Evolutionary conservation across 306 rosid species (phyloP), one percentile per base, ranked within the genome.

Genomic region (Fragaria vesca): DNA sequence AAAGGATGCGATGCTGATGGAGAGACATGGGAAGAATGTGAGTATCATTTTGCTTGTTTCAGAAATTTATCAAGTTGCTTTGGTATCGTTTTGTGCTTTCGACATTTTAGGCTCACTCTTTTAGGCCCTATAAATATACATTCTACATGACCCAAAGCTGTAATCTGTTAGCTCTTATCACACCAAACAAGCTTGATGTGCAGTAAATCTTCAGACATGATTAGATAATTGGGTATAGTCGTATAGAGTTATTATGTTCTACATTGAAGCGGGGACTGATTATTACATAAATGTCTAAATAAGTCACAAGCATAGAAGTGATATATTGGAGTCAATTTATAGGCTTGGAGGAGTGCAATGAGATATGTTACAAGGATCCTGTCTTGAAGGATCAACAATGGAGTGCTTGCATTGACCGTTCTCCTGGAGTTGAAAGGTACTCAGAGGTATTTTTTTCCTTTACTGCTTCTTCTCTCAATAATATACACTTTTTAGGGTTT

Each of bases 341-440:
- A 85, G 98, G 97, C 85, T 72, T 95, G 90, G 93, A 89, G 75
- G 91, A 87, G 69, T 92, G 97, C 80, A 74, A 84, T 78, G 95
- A 87, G 62, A 83, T 95, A 75, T 95, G 97, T 83, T 95, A 89
- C 77, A 95, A 95, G 86, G 97, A 95, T 77, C 98, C 98, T 70
- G 98, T 95, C 54, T 82, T 95, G 1, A 88, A 90, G 84, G 96
- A 92, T 85, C 91, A 66, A n/a, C 87, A 90, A 48, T 95, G 98
- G 98, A 95, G 93, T 81, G 91, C 98, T 80, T 95, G 83, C 83
- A 95, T 95, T 75, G 97, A 92, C 76, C 96, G 98, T 42, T 95
- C 98, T 72, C 98, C 98, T 38, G 98, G 98, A 43, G 78, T 87
- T 79, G 89, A 89, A 62, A 70, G 81, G 61, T 88, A 87, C 79